A percentile compares a stretch with the other conserved stretches of the same genome.
These are phyloP conservation scores for Sporothrix humicola DNA, from an alignment of 2,329 filamentous ascomycete species.

Conservation along the genomic window DNA sequence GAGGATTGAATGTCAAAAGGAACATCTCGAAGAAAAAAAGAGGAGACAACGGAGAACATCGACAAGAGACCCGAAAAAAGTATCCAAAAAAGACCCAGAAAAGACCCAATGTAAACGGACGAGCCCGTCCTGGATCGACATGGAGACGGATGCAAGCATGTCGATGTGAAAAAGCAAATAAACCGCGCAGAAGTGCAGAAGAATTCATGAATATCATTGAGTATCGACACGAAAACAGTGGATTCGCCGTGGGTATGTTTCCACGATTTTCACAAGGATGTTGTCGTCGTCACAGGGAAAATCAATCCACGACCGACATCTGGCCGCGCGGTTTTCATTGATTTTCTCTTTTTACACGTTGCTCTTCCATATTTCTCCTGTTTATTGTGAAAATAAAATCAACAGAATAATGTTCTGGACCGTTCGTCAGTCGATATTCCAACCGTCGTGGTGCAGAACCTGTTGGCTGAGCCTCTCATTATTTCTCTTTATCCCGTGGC, in stretches of 20 bases:
- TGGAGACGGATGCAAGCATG: not conserved
- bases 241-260: not conserved
- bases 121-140: constrained; percentile 27
- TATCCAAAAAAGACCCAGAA: constrained; percentile 1
- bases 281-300: not conserved
- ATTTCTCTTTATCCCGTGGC: not conserved
- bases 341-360: not conserved
- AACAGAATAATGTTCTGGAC: not conserved
- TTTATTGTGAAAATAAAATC: not conserved
- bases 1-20: not conserved
- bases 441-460: not conserved
- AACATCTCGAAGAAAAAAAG: not conserved
- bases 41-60: not conserved
- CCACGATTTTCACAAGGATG: constrained; percentile 10
- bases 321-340: not conserved
- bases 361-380: not conserved
- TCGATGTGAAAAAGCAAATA: not conserved
- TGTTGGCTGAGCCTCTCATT: not conserved
- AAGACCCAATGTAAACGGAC: constrained; percentile 22
- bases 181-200: not conserved
- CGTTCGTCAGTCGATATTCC: not conserved
- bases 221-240: constrained; percentile 10
- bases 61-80: constrained; percentile 10
- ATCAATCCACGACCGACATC: constrained; percentile 1
- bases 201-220: not conserved